A percentile compares a stretch with the other conserved stretches of the same genome.
These are phyloP conservation scores for Kuraishia piskuri DNA, from an alignment of 805 yeast species.

Conservation along the genomic window DNA sequence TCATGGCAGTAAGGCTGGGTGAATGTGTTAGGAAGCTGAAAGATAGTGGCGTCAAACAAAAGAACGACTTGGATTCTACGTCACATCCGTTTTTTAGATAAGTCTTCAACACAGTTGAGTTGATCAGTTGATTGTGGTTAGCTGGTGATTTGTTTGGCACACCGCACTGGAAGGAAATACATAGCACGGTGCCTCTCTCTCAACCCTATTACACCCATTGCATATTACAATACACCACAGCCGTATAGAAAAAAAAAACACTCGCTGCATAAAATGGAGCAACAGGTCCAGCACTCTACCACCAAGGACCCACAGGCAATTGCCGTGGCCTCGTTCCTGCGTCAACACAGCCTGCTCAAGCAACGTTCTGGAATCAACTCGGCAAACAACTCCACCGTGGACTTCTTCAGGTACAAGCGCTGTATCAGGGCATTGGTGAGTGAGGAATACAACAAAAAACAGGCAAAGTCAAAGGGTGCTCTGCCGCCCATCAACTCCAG, in stretches of 20 bases:
- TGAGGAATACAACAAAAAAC: slow-evolving; percentile 52
- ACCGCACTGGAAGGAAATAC: no score
- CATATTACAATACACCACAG: no score
- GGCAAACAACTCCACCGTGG: slow-evolving; percentile 60
- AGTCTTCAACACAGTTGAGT: no score
- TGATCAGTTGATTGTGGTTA: no score
- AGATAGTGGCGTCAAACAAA: no score
- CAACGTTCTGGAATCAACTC: slow-evolving; percentile 63
- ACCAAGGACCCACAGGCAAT: slow-evolving; percentile 44
- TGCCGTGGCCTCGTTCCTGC: slow-evolving; percentile 63
- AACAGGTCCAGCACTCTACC: slow-evolving; percentile 8
- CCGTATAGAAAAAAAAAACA: no score
- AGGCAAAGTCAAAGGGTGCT: slow-evolving; percentile 32
- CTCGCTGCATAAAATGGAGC: slow-evolving; percentile 1
- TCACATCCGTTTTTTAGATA: no score
- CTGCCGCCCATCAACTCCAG: slow-evolving; percentile 30
- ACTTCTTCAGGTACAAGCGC: slow-evolving; percentile 84
- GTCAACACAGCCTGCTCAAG: slow-evolving; percentile 60
- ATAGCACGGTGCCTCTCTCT: no score
- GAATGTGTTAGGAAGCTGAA: no score
- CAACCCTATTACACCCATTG: no score
- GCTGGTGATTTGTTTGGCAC: not conserved
- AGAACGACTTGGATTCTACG: no score
- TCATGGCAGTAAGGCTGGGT: no score
- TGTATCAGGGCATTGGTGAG: slow-evolving; percentile 70